phyloP scores from a whole-genome alignment of 495 filamentous ascomycete species.

The Aspergillus sclerotiicarbonarius region DNA sequence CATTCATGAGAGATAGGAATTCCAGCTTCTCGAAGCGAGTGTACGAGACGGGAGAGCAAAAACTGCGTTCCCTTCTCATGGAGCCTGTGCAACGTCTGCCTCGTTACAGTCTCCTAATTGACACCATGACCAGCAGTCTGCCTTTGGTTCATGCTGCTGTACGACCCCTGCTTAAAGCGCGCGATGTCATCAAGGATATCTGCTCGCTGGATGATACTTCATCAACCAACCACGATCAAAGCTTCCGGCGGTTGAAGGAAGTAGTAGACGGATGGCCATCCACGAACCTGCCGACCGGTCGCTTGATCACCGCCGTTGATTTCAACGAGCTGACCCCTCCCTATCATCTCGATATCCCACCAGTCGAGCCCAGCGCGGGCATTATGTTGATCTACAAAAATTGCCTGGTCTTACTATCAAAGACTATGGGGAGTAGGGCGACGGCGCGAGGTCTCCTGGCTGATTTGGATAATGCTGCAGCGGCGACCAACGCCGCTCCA shows the following conservation, averaged over 20 bases:
- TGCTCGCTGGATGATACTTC: constrained; percentile 77
- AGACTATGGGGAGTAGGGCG: constrained; percentile 54
- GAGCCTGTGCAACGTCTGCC: constrained; percentile 95
- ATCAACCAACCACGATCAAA: constrained; percentile 62
- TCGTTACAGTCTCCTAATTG: constrained; percentile 92
- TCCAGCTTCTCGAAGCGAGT: constrained; percentile 79
- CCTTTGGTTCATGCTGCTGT: constrained; percentile 82
- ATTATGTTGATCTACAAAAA: constrained; percentile 86
- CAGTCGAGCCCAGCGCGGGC: constrained; percentile 48
- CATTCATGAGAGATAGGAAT: constrained; percentile 65
- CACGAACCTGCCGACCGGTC: constrained; percentile 67
- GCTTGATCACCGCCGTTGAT: constrained; percentile 82
- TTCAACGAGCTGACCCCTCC: constrained; percentile 75
- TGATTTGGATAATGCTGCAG: constrained; percentile 64
- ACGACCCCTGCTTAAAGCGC: constrained; percentile 73
- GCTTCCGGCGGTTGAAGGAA: constrained; percentile 68
- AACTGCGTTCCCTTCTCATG: constrained; percentile 86
- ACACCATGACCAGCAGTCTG: constrained; percentile 83
- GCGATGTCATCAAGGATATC: constrained; percentile 91
- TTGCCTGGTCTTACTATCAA: constrained; percentile 71
- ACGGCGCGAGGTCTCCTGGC: constrained; percentile 77
- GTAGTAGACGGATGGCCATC: constrained; percentile 79
- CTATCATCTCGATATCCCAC: constrained; percentile 50
- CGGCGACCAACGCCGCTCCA: constrained; percentile 45
- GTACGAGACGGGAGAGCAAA: constrained; percentile 84